Conservation (phyloP, 1,284 basidiomycete species). For the Bondarzewia mesenterica region DNA sequence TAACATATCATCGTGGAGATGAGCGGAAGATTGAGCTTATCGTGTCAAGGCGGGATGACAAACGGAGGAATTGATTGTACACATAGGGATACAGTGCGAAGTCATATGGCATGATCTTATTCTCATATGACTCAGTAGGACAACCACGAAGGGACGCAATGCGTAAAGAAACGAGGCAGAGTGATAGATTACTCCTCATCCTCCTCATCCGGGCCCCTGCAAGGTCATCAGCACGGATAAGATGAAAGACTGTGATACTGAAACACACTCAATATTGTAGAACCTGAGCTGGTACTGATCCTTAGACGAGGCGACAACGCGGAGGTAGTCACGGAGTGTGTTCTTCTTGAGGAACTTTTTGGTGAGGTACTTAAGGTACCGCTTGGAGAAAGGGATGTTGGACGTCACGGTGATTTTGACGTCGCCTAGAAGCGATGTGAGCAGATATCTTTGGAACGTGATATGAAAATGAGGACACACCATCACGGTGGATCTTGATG, state of each 20-base stretch:
- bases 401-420: slow-evolving; percentile 77
- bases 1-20: no score
- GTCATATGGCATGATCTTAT: no score
- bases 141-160: no score
- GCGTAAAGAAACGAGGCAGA: background rate
- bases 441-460: background rate
- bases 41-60: no score
- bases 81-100: no score
- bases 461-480: slow-evolving; percentile 34
- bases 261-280: slow-evolving; percentile 87
- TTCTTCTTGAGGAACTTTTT: slow-evolving; percentile 97
- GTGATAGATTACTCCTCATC: slow-evolving; percentile 11
- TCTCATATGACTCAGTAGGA: no score
- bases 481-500: slow-evolving; percentile 76
- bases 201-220: slow-evolving; percentile 13
- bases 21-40: no score
- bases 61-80: no score
- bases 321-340: slow-evolving; percentile 62
- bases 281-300: slow-evolving; percentile 87
- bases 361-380: slow-evolving; percentile 90
- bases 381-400: slow-evolving; percentile 83
- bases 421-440: slow-evolving; percentile 35
- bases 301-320: slow-evolving; percentile 84
- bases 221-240: background rate
- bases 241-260: background rate